Percentiles rank a stretch among this genome's conserved stretches.
phyloP scores from a whole-genome alignment of 2,329 filamentous ascomycete species.

The Fusarium austroafricanum region DNA sequence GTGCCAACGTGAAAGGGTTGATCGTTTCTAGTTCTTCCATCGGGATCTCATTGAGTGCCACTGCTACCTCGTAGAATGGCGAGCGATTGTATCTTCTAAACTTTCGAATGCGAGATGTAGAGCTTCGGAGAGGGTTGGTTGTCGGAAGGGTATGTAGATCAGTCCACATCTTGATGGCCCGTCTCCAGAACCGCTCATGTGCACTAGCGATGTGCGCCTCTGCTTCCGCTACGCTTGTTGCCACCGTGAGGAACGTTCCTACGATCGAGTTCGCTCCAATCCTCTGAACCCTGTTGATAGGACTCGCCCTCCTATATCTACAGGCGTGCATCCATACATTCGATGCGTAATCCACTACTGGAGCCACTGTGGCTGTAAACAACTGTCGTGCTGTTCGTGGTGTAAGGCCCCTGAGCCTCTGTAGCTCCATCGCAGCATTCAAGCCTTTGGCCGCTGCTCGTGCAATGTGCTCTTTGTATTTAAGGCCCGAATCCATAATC shows the following conservation, averaged over 20 bases:
- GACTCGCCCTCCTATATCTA: not conserved
- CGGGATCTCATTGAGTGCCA: not conserved
- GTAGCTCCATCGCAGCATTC: not conserved
- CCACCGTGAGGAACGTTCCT: not conserved
- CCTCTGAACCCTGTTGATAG: not conserved
- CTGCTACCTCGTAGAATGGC: not conserved
- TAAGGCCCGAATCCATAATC: not conserved
- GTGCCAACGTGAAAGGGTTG: not conserved
- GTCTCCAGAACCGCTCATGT: not conserved
- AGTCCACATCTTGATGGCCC: not conserved
- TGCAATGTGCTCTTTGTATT: not conserved
- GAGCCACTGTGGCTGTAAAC: not conserved
- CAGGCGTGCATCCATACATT: not conserved
- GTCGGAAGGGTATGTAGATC: not conserved
- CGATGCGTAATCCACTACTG: not conserved
- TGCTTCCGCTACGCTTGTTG: not conserved
- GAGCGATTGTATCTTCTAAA: not conserved
- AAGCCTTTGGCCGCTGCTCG: not conserved
- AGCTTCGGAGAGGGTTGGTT: not conserved
- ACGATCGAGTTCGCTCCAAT: not conserved
- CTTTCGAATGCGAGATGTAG: not conserved
- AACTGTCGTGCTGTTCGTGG: not conserved
- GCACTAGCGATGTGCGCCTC: not conserved
- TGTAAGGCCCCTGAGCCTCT: not conserved
- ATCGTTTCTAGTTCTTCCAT: constrained; percentile 1